These are phyloP conservation scores for Macrotyloma uniflorum DNA, from an alignment of 306 rosid species.

Conservation along the genomic window DNA sequence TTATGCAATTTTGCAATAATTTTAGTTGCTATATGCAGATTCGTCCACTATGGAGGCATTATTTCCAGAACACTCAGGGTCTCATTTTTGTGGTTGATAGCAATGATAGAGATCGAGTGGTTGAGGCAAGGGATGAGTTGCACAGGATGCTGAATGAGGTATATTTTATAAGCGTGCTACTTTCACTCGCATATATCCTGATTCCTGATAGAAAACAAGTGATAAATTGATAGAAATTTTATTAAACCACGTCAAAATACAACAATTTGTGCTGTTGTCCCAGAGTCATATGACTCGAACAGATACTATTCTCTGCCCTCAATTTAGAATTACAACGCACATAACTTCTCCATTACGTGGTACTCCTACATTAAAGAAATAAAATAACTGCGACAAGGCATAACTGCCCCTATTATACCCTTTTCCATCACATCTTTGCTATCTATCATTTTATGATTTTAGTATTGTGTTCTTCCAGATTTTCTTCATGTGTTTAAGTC, in stretches of 20 bases:
- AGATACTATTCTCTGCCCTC: background rate
- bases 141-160: slow-evolving; percentile 99
- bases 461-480: background rate
- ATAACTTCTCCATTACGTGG: background rate
- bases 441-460: background rate
- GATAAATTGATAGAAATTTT: background rate
- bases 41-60: slow-evolving; percentile 99
- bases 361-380: background rate
- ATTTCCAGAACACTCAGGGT: slow-evolving; percentile 99
- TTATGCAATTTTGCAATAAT: slow-evolving; percentile 21
- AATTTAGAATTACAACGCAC: background rate
- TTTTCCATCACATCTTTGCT: background rate
- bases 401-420: background rate
- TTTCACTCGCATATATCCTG: background rate
- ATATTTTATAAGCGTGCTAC: slow-evolving; percentile 7
- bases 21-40: slow-evolving; percentile 55
- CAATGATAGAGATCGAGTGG: slow-evolving; percentile 93
- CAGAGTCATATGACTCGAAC: background rate
- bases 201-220: background rate
- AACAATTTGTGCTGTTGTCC: background rate
- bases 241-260: background rate
- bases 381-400: background rate
- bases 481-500: background rate
- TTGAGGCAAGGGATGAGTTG: slow-evolving; percentile 98
- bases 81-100: slow-evolving; percentile 98